Percentiles rank a stretch among this genome's conserved stretches.
These are phyloP conservation scores for Cryptococcus sp. DNA, from an alignment of 1,284 basidiomycete genomes.

Conservation along the genomic window DNA sequence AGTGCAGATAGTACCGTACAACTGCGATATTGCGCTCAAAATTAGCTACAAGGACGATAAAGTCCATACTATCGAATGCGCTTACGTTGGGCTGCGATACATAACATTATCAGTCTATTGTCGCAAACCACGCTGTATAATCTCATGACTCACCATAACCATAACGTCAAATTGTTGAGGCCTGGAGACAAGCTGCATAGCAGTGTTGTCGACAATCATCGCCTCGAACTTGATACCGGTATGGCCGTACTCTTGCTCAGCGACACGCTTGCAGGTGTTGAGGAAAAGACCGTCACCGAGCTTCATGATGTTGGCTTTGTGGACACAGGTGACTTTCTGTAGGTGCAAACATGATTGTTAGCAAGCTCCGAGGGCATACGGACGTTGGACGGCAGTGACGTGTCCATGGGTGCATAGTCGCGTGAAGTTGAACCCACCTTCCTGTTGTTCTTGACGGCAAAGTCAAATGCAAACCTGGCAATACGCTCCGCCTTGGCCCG, in stretches of 20 bases:
- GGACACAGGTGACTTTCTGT: conserved; percentile 98
- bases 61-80: background rate
- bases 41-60: background rate
- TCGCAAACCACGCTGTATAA: conserved; percentile 7
- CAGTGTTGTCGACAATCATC: conserved; percentile 99
- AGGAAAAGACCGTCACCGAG: conserved; percentile 99
- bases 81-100: conserved; percentile 34
- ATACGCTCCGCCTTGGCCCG: conserved; percentile 96
- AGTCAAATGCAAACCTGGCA: conserved; percentile 96
- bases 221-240: conserved; percentile 91
- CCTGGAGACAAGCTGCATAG: conserved; percentile 96
- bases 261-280: conserved; percentile 94
- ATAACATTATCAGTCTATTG: conserved; percentile 8
- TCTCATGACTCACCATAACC: conserved; percentile 71
- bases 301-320: conserved; percentile 99
- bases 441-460: conserved; percentile 97
- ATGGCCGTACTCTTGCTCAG: conserved; percentile 86
- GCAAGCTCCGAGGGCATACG: background rate
- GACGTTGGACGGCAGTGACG: background rate
- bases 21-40: conserved; percentile 1
- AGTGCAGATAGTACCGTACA: conserved; percentile 89
- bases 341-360: background rate
- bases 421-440: conserved; percentile 64
- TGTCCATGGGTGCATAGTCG: background rate
- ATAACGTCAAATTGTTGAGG: conserved; percentile 98